Conservation (phyloP, 768 basidiomycete genomes). For the Lactarius tabidus region DNA sequence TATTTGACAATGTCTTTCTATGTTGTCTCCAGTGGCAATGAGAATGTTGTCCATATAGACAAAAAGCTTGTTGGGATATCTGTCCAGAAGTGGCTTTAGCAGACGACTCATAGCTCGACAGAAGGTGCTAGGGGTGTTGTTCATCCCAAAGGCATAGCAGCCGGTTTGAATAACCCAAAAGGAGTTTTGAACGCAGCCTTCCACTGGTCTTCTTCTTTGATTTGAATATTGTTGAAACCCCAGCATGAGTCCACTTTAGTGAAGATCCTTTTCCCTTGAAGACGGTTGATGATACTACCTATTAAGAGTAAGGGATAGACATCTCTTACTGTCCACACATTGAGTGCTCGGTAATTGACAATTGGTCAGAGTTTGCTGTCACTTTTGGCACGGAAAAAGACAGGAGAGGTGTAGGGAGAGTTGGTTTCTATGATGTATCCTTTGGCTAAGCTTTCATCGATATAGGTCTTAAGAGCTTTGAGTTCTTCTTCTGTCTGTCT, state of each 20-base stretch:
- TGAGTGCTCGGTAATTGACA: neutral
- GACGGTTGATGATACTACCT: neutral
- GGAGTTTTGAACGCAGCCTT: neutral
- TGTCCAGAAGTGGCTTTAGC: neutral
- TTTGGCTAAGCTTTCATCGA: neutral
- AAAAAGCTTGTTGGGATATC: neutral
- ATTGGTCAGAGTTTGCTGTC: neutral
- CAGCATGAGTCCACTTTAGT: neutral
- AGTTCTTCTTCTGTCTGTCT: neutral
- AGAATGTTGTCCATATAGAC: neutral
- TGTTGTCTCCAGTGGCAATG: neutral
- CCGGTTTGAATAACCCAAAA: neutral
- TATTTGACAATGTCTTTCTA: neutral
- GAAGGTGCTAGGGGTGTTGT: too few relatives aligned
- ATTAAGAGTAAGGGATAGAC: neutral
- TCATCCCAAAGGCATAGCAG: neutral
- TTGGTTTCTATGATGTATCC: neutral
- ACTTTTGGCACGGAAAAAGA: neutral
- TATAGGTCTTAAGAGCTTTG: neutral
- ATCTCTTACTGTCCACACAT: neutral
- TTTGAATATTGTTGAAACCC: too few relatives aligned
- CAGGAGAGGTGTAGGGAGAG: neutral
- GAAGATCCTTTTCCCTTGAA: neutral
- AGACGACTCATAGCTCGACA: too few relatives aligned
- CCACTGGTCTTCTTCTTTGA: too few relatives aligned